Conservation (phyloP, 768 basidiomycete genomes). For the Sarcodon sp. region DNA sequence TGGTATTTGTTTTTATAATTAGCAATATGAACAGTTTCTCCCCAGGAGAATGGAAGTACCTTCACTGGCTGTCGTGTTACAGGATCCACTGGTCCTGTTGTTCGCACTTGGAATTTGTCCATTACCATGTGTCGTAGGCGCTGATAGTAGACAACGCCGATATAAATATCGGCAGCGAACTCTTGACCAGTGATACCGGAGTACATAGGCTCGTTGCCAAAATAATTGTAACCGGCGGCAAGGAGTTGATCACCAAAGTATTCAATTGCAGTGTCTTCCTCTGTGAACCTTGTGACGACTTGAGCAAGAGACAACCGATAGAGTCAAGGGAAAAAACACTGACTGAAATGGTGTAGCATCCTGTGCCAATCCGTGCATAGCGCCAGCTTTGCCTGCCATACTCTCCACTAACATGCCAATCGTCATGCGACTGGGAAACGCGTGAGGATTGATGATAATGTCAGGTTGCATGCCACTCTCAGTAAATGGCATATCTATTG, state of each 20-base stretch:
- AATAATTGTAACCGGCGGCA: conserved; percentile 95
- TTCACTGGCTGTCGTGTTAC: conserved; percentile 96
- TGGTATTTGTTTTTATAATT: too few species aligned
- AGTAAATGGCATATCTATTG: conserved; percentile 96
- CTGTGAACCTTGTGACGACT: conserved; percentile 59
- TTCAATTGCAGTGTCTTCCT: conserved; percentile 92
- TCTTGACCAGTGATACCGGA: conserved; percentile 98
- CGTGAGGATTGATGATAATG: conserved; percentile 98
- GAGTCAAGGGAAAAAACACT: conserved; percentile 14
- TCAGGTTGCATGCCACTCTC: conserved; percentile 99
- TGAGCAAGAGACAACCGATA: background rate
- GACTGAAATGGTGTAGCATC: conserved; percentile 98
- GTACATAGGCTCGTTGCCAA: conserved; percentile 99
- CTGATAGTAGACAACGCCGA: conserved; percentile 98
- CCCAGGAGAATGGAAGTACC: conserved; percentile 26
- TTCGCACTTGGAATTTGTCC: conserved; percentile 99
- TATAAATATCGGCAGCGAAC: conserved; percentile 97
- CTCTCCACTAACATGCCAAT: conserved; percentile 99
- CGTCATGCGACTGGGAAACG: conserved; percentile 99
- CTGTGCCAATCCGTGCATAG: conserved; percentile 96
- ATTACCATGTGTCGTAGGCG: conserved; percentile 98
- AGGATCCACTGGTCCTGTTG: conserved; percentile 93
- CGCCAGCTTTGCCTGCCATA: conserved; percentile 98
- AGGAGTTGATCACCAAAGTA: conserved; percentile 95
- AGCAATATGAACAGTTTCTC: too few species aligned